These are phyloP conservation scores for Phytophthora kernoviae DNA, from an alignment of 352 stramenopile species.

Conservation along the genomic window DNA sequence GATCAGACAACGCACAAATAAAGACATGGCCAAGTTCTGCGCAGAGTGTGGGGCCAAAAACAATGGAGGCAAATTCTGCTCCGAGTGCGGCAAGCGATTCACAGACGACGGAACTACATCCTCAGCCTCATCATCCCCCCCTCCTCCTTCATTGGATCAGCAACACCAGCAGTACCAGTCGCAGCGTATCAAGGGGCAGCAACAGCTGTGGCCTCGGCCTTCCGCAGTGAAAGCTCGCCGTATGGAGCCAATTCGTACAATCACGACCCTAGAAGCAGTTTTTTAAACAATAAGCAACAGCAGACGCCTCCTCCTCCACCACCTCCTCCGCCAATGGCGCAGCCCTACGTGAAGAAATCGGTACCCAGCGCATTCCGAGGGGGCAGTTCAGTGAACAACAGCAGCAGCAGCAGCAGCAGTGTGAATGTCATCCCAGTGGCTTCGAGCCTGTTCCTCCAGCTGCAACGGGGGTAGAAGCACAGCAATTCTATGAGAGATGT, in stretches of 20 bases:
- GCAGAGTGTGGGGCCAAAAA: slow-evolving; percentile 57
- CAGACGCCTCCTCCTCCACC: slow-evolving; percentile 19
- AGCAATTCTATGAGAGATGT: slow-evolving; percentile 60
- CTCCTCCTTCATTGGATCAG: neutral
- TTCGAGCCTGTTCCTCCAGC: slow-evolving; percentile 46
- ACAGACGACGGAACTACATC: slow-evolving; percentile 14
- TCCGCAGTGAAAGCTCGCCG: slow-evolving; percentile 24
- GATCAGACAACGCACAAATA: too few species aligned
- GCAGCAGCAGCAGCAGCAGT: slow-evolving; percentile 15
- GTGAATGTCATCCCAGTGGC: slow-evolving; percentile 20
- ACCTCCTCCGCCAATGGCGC: slow-evolving; percentile 8
- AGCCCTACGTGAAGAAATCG: slow-evolving; percentile 19
- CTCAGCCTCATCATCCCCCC: slow-evolving; percentile 7
- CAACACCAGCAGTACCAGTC: slow-evolving; percentile 20
- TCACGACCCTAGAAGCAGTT: slow-evolving; percentile 16
- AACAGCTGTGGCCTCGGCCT: slow-evolving; percentile 21
- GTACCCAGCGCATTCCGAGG: slow-evolving; percentile 31
- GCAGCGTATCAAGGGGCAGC: slow-evolving; percentile 24
- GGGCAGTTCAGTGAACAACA: slow-evolving; percentile 16
- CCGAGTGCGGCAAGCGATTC: slow-evolving; percentile 62
- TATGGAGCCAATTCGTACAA: slow-evolving; percentile 23
- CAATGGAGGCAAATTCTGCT: slow-evolving; percentile 65
- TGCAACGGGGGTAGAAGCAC: slow-evolving; percentile 53
- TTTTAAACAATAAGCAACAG: slow-evolving; percentile 3
- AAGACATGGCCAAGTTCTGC: slow-evolving; percentile 62